phyloP scores from a whole-genome alignment of 2,329 filamentous ascomycete species.

The Chaetomiaceae sp. region DNA sequence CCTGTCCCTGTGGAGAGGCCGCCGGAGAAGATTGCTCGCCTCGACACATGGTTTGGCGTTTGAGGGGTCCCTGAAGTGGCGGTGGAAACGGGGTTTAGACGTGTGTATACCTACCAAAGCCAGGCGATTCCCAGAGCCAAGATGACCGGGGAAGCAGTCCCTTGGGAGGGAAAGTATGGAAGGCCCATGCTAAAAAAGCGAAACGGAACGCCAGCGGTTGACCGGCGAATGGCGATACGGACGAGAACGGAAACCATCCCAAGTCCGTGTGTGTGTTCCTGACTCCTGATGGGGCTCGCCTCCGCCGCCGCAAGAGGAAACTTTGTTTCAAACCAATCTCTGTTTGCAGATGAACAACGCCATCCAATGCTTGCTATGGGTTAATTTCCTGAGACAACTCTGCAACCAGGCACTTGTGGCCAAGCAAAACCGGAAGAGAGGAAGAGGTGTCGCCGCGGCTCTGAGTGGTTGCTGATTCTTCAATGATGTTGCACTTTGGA shows the following conservation, averaged over 20 bases:
- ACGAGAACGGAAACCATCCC: background rate
- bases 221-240: background rate
- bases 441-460: background rate
- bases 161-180: background rate
- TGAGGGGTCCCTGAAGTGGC: background rate
- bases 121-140: background rate
- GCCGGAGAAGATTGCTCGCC: background rate
- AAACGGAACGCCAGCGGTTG: constrained; percentile 5
- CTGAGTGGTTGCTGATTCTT: background rate
- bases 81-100: background rate
- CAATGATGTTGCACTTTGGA: constrained; percentile 10
- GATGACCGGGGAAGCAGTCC: background rate
- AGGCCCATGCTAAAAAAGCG: background rate
- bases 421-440: too few relatives aligned
- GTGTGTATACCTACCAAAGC: background rate
- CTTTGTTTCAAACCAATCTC: background rate
- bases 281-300: background rate
- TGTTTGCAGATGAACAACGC: background rate
- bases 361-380: background rate
- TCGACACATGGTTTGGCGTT: constrained; percentile 1
- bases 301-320: constrained; percentile 1
- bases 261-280: background rate
- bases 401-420: background rate
- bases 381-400: background rate
- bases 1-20: background rate